Evolutionary conservation across 768 basidiomycete genomes (phyloP), one percentile per base, ranked within the genome.

Genomic region (Boletellus emodensis): DNA sequence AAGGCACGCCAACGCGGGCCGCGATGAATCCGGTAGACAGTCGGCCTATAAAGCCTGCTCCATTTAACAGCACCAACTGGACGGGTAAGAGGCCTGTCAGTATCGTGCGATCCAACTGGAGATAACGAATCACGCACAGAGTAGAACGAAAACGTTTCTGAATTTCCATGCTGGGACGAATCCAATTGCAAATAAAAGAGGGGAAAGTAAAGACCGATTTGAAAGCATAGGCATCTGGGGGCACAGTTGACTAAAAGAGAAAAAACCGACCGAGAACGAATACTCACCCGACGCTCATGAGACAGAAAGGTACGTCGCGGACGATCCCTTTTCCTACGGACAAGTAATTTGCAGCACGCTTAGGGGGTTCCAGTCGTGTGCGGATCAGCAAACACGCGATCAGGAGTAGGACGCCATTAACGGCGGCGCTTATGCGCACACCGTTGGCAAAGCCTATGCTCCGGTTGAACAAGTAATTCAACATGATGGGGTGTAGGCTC

Each of bases 171-270:
- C 43, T 70, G 64, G 26, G 78, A 67, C 1, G 81, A 72, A 49
- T 78, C 74, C 12, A 83, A 61, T 54, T 84, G 83, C 7, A 83
- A 56, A 58, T 78, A 84, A 63, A 80, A 83, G 15, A 80, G 67
- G 0, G 81, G 80, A 40, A 72, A 79, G 51, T 72, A 80, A 30
- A 79, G 57, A 3, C 75, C 76, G 1, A 61, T 54, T 6, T 72
- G 58, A 14, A 71, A 67, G 37, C 68, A 47, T 0, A 61, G 2
- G 13, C 51, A 34, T 55, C 65, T 66, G 26, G 9, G 32, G 7
- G 1, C 20, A 46, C 32, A 10, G 2, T 30, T 1, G n/a, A 32
- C 37, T 30, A 11, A 46, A 40, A 1, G 14, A 18, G 4, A 26
- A 1, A n/a, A 22, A n/a, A n/a, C n/a, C 1, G 45, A 1, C 22